Conservation (phyloP, 768 basidiomycete species). For the Butyriboletus loyo region DNA sequence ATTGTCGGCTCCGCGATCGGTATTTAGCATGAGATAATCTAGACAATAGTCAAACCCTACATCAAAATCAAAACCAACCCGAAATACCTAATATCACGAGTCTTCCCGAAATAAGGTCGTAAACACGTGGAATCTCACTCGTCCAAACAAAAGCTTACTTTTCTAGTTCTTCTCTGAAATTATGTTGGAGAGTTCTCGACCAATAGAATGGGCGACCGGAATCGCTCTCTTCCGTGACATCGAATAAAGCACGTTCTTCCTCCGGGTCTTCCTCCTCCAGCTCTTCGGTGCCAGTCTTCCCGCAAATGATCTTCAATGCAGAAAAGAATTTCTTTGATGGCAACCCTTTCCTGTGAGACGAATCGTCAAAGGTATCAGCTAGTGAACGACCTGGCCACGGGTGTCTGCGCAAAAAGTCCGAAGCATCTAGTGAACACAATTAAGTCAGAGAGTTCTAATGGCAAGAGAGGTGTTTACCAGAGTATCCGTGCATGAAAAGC, state of each 20-base stretch:
- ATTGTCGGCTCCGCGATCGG: conserved; percentile 82
- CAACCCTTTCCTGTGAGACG: conserved; percentile 69
- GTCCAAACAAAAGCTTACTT: conserved; percentile 49
- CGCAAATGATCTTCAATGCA: conserved; percentile 78
- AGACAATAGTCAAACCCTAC: conserved; percentile 1
- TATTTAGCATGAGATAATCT: conserved; percentile 94
- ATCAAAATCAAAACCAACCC: not conserved
- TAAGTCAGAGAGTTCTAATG: not conserved
- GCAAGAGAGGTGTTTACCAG: conserved; percentile 42
- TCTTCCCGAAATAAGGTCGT: conserved; percentile 36
- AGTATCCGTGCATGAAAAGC: conserved; percentile 79
- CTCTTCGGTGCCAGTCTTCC: conserved; percentile 74
- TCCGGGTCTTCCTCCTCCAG: conserved; percentile 74
- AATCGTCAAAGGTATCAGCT: conserved; percentile 82
- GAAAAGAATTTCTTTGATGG: conserved; percentile 64
- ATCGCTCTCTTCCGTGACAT: conserved; percentile 57
- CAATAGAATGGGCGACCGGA: conserved; percentile 72
- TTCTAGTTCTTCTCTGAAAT: conserved; percentile 85
- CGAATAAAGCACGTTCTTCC: conserved; percentile 67
- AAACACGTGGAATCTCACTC: conserved; percentile 4
- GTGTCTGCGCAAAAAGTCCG: conserved; percentile 80
- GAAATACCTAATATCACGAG: conserved; percentile 74
- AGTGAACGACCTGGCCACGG: conserved; percentile 88
- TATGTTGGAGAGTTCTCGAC: conserved; percentile 73
- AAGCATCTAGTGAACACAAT: conserved; percentile 57